Base-by-base conservation (phyloP, 805 yeast species). In the Metschnikowia borealis region DNA sequence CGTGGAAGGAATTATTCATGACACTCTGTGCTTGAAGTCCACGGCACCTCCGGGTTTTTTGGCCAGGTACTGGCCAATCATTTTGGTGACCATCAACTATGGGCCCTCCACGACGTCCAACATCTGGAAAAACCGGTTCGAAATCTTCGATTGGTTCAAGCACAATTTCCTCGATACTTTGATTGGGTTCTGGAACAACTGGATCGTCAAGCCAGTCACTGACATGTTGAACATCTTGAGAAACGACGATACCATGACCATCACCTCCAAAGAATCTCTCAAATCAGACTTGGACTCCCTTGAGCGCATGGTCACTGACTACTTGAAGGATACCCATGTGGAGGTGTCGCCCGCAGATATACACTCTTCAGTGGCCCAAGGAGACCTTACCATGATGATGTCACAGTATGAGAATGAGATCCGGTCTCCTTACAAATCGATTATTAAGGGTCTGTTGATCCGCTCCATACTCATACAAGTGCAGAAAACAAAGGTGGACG, bases 401-500 rank as follows among this genome's bases (percentile, higher is more conserved):
- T 78, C 82, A 41, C 81, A 82, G 32, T 94, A 94, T 63, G 98
- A 92, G 61, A 60, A 69, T 23, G 92, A 89, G 56, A 71, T 94
- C 51, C 79, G 82, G 51, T 64, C 73, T 5, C 98, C 98, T 0
- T 62, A 90, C 43, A 76, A 73, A 49, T 82, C 84, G 35, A 58
- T 84, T 2, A 51, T 90, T 2, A 67, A 69, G 13, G 99, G 98
- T 3, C 81, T 83, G 50, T 75, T 92, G 55, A 67, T 90, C 7
- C 77, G 96, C 48, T 83, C 91, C 14, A 66, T 94, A 42, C 70
- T 94, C 61, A 91, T 92, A 54, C 98, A 94, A 66, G 74, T 94
- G n/a, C 99, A 92, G 66, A 92, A 94, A 68, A 85, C 96, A 11
- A 92, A 92, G 67, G 97, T 94, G 6, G 99, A 92, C 65, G 96